Evolutionary conservation across 1,284 basidiomycete genomes (phyloP), one percentile per base, ranked within the genome.

Genomic region (Ceratobasidium sp.): DNA sequence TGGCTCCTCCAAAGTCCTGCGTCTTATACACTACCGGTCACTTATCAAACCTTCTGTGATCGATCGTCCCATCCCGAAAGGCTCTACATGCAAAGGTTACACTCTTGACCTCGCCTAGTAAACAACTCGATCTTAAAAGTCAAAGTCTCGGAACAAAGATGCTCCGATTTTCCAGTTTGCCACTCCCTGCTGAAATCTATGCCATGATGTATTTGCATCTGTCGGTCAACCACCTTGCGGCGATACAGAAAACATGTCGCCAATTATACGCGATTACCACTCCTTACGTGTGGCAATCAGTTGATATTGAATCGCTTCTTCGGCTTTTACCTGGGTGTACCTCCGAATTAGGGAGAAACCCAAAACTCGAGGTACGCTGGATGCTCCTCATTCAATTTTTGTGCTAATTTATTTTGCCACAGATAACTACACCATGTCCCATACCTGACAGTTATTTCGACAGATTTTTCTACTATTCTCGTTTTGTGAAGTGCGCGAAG

Each of bases 141-240:
- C 9, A 13, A 54, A 54, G 23, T 4, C 9, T 10, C 23, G 20
- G 5, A 54, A 6, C 23, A 12, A n/a, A 54, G 52, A 54, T 54
- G 52, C 52, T 54, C 52, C 52, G 52, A 54, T 54, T 20, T 54
- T 54, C 52, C 52, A 54, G 52, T 20, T 54, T 13, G 52, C 52
- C 52, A 23, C 52, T 54, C 6, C 52, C 52, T 7, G 52, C 52
- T 54, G 52, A 54, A n/a, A 54, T 54, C 52, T 54, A 54, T n/a
- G 52, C 52, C 23, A 54, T 54, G 52, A 54, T 54, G 4, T 54
- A 54, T n/a, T 54, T 23, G 10, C 52, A 54, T n/a, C 9, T 54
- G 52, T 54, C 52, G 17, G 52, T 54, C 52, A n/a, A 10, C 52
- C 52, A 54, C 52, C 52, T 54, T n/a, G 52, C 52, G 9, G 52